phyloP scores from a whole-genome alignment of 2,329 filamentous ascomycete species.

The Nemania sp. region DNA sequence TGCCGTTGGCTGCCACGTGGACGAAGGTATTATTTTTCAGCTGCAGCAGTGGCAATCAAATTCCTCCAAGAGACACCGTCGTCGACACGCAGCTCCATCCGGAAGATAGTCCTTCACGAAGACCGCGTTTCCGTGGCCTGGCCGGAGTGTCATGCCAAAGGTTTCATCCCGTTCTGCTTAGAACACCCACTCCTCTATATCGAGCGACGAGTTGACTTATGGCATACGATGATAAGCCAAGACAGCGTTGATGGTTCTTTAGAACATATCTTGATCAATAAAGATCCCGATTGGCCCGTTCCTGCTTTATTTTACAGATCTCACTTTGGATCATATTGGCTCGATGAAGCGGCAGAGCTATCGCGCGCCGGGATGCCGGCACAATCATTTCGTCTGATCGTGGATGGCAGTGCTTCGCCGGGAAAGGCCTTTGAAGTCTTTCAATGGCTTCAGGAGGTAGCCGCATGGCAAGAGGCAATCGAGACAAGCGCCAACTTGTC shows the following conservation, averaged over 20 bases:
- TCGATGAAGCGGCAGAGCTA: neutral
- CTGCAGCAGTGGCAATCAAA: neutral
- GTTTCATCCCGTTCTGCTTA: neutral
- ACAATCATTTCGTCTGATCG: neutral
- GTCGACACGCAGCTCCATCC: neutral
- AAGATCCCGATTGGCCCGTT: neutral
- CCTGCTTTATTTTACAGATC: neutral
- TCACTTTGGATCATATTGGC: neutral
- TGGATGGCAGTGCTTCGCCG: neutral
- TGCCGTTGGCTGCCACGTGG: too few relatives aligned
- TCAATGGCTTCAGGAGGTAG: neutral
- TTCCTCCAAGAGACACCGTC: neutral
- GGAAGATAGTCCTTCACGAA: constrained; percentile 1
- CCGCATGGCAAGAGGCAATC: neutral
- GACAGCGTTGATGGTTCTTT: neutral
- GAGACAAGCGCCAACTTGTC: neutral
- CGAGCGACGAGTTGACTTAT: neutral
- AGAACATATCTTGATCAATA: neutral
- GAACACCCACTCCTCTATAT: neutral
- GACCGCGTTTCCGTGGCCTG: neutral
- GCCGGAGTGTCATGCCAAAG: neutral
- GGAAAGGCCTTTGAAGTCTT: neutral
- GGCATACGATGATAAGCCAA: neutral
- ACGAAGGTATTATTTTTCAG: too few relatives aligned
- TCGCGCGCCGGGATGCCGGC: neutral